These are phyloP conservation scores for Fusarium circinatum DNA, from an alignment of 2,329 filamentous ascomycete genomes.

Conservation along the genomic window DNA sequence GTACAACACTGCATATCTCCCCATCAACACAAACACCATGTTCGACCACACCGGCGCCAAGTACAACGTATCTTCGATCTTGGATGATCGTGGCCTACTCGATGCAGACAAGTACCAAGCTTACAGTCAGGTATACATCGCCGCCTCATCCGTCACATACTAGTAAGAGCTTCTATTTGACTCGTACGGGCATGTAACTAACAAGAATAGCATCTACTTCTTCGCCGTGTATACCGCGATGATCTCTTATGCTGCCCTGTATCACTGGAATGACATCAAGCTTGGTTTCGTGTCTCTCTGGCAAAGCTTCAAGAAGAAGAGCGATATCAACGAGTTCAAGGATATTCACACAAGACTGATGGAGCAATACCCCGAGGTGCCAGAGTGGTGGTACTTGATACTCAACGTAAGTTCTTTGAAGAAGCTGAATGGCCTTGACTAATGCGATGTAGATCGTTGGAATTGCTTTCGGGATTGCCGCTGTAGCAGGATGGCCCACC, in stretches of 20 bases:
- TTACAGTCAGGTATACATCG: constrained; percentile 49
- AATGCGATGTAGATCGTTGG: constrained; percentile 35
- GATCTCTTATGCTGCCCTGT: constrained; percentile 50
- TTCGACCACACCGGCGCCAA: constrained; percentile 56
- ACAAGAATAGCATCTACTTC: constrained; percentile 28
- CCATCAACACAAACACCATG: constrained; percentile 58
- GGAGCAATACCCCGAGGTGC: constrained; percentile 57
- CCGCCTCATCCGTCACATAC: constrained; percentile 34
- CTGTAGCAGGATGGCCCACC: constrained; percentile 53
- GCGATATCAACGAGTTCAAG: constrained; percentile 42
- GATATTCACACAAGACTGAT: constrained; percentile 57
- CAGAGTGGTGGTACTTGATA: constrained; percentile 57
- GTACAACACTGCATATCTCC: constrained; percentile 57
- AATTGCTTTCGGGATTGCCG: constrained; percentile 49
- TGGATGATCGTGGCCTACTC: constrained; percentile 50
- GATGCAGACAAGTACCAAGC: constrained; percentile 50
- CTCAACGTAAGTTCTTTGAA: constrained; percentile 17
- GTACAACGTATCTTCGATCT: constrained; percentile 57
- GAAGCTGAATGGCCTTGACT: accelerated
- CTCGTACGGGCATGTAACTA: accelerated
- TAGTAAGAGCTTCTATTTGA: constrained; percentile 13
- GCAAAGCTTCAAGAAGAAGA: constrained; percentile 23
- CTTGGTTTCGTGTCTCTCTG: constrained; percentile 43
- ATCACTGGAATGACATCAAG: constrained; percentile 49
- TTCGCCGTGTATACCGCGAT: constrained; percentile 47